These are phyloP conservation scores for Zygnema cylindricum DNA, from an alignment of 139 green algal genomes.

Conservation along the genomic window DNA sequence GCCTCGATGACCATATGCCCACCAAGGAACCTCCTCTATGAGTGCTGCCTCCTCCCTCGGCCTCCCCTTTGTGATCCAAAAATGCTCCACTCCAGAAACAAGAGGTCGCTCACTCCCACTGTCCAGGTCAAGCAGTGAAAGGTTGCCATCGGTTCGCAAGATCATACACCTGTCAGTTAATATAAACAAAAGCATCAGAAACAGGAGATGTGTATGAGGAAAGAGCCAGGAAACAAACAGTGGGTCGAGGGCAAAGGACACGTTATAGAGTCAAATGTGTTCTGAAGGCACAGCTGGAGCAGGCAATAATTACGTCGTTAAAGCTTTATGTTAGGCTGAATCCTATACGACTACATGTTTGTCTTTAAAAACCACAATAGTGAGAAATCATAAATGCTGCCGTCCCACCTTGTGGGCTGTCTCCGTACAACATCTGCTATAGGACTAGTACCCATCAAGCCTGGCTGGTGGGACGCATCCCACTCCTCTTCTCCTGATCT, in stretches of 20 bases:
- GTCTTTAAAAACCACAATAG: too few species aligned
- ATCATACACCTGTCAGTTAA: slow-evolving; percentile 73
- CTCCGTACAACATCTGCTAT: slow-evolving; percentile 40
- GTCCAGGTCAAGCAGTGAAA: slow-evolving; percentile 86
- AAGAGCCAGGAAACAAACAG: too few species aligned
- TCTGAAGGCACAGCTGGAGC: too few species aligned
- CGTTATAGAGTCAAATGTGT: too few species aligned
- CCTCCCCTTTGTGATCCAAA: slow-evolving; percentile 57
- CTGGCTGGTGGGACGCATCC: not conserved
- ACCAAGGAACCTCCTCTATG: slow-evolving; percentile 89
- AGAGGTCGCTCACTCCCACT: slow-evolving; percentile 71
- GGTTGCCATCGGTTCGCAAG: slow-evolving; percentile 80
- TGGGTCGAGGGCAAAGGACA: too few species aligned
- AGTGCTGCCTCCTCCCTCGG: slow-evolving; percentile 37
- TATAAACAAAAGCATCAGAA: not conserved
- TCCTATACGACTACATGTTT: too few species aligned
- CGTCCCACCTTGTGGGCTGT: slow-evolving; percentile 47
- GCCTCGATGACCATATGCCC: slow-evolving; percentile 86
- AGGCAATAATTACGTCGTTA: too few species aligned
- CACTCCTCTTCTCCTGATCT: not conserved
- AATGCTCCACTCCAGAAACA: slow-evolving; percentile 58
- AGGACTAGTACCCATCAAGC: not conserved
- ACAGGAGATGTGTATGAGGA: too few species aligned
- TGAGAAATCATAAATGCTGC: too few species aligned
- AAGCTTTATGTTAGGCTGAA: too few species aligned